These are phyloP conservation scores for Didymosphaeria variabile DNA, from an alignment of 2,329 filamentous ascomycete species.

Conservation along the genomic window DNA sequence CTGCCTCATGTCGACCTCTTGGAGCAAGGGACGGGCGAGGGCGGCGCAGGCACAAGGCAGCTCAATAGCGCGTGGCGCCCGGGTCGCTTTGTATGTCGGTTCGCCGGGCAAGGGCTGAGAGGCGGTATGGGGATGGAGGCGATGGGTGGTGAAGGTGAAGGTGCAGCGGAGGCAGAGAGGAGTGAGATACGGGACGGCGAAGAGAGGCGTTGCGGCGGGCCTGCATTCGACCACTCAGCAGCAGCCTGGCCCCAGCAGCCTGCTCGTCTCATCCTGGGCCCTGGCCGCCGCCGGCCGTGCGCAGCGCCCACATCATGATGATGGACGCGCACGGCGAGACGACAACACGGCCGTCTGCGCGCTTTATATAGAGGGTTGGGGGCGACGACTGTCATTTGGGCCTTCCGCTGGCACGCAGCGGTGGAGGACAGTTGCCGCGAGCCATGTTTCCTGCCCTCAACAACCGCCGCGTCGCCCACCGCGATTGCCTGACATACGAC, in stretches of 20 bases:
- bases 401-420: neutral
- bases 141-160: slow-evolving; percentile 13
- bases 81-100: slow-evolving; percentile 11
- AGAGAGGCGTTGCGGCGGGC: slow-evolving; percentile 10
- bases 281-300: slow-evolving; percentile 6
- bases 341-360: neutral
- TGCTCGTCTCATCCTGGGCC: slow-evolving; percentile 3
- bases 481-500: neutral
- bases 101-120: neutral
- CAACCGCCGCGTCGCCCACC: neutral
- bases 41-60: slow-evolving; percentile 34
- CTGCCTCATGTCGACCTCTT: slow-evolving; percentile 50
- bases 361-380: neutral
- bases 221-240: slow-evolving; percentile 15
- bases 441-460: slow-evolving; percentile 6
- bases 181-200: slow-evolving; percentile 6
- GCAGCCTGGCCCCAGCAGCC: neutral
- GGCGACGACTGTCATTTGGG: neutral
- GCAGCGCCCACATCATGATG: slow-evolving; percentile 2
- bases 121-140: slow-evolving; percentile 7
- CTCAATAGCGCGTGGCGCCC: slow-evolving; percentile 16
- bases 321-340: neutral
- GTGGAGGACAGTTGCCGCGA: neutral
- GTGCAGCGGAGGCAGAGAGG: slow-evolving; percentile 10
- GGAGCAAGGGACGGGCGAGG: slow-evolving; percentile 16